Evolutionary conservation across 2,329 filamentous ascomycete genomes (phyloP).

Genomic region (Thielaviopsis ethacetica): DNA sequence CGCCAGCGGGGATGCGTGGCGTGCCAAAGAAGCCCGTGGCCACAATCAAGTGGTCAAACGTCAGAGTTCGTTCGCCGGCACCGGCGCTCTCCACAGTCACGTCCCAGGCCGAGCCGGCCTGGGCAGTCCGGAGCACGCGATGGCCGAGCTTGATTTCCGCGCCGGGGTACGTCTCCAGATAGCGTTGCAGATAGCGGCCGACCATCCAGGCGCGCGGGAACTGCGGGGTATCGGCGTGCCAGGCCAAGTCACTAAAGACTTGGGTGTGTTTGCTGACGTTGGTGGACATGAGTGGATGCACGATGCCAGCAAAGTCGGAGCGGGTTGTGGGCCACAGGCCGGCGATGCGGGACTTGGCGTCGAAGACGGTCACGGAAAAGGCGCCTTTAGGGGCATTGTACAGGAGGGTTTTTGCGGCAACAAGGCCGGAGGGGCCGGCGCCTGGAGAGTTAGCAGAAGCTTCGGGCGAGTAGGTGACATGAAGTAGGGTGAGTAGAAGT

Average conservation of each 20-base stretch:
- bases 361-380: constrained; percentile 57
- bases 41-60: constrained; percentile 57
- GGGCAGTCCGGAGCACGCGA: constrained; percentile 24
- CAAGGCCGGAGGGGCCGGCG: constrained; percentile 51
- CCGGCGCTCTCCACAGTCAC: constrained; percentile 22
- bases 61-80: constrained; percentile 25
- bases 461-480: no score
- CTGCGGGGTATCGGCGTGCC: constrained; percentile 42
- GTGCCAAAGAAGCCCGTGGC: constrained; percentile 63
- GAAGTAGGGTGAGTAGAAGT: neutral
- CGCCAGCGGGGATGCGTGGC: constrained; percentile 32
- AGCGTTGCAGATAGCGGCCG: constrained; percentile 53
- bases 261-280: constrained; percentile 70
- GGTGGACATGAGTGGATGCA: constrained; percentile 51
- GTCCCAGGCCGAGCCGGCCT: constrained; percentile 24
- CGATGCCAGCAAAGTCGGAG: constrained; percentile 30
- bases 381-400: constrained; percentile 34
- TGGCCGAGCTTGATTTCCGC: constrained; percentile 30
- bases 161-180: constrained; percentile 40
- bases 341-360: constrained; percentile 47
- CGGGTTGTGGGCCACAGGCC: constrained; percentile 56
- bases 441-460: constrained; percentile 25
- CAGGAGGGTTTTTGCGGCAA: constrained; percentile 57
- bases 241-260: constrained; percentile 55
- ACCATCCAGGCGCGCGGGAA: constrained; percentile 67